A percentile compares a stretch with the other conserved stretches of the same genome.
Conservation (phyloP, 2,329 filamentous ascomycete species). For the Parastagonospora avenae region DNA sequence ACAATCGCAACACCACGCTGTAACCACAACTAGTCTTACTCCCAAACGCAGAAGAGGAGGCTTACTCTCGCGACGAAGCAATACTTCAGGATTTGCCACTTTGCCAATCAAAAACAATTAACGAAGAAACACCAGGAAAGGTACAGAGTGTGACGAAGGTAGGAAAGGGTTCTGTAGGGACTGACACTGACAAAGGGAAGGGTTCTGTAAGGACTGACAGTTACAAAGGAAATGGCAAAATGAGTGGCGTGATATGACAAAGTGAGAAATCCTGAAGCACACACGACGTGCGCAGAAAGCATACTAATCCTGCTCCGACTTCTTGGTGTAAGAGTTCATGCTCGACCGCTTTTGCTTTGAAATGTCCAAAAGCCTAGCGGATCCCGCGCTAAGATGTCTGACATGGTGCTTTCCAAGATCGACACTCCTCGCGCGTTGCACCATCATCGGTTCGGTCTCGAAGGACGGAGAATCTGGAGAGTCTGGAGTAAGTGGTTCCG, state of each 20-base stretch:
- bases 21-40: conserved; percentile 9
- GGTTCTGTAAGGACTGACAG: conserved; percentile 32
- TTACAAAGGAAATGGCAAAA: conserved; percentile 45
- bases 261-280: conserved; percentile 21
- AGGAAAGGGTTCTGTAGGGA: conserved; percentile 2
- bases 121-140: conserved; percentile 29
- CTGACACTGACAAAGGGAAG: not conserved
- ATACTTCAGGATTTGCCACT: conserved; percentile 16
- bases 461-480: conserved; percentile 29
- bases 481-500: conserved; percentile 35
- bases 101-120: conserved; percentile 27
- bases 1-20: conserved; percentile 33
- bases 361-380: conserved; percentile 74
- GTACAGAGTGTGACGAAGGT: conserved; percentile 33
- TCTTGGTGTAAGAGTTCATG: conserved; percentile 30
- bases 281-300: conserved; percentile 18
- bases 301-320: conserved; percentile 28
- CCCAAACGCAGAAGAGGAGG: not conserved
- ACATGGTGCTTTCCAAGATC: conserved; percentile 69
- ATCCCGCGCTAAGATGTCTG: conserved; percentile 77
- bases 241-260: conserved; percentile 42
- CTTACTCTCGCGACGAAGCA: not conserved
- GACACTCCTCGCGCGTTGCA: conserved; percentile 73
- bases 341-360: conserved; percentile 37
- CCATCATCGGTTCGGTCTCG: conserved; percentile 32